Evolutionary conservation across 306 rosid genomes (phyloP).

Genomic region (Gastrolobium villosum): DNA sequence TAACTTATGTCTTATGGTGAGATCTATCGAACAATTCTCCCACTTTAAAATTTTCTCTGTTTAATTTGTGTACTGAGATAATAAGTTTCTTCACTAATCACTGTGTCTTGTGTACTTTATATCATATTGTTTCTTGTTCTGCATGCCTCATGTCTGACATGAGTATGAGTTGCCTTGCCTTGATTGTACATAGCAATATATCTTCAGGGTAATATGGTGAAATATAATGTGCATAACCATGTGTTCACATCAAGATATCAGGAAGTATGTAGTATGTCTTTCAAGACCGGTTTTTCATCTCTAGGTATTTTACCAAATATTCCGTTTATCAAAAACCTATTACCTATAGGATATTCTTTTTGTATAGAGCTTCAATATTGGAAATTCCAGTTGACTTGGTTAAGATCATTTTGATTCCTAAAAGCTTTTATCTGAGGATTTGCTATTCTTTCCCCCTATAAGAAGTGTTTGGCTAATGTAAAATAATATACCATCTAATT

Average conservation of each 20-base stretch:
- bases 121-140: slow-evolving; percentile 23
- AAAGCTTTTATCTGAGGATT: neutral
- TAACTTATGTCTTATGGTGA: slow-evolving; percentile 82
- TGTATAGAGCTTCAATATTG: slow-evolving; percentile 17
- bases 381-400: neutral
- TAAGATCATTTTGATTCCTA: slow-evolving; percentile 29
- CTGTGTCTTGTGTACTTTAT: neutral
- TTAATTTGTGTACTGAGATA: neutral
- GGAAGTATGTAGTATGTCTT: neutral
- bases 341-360: neutral
- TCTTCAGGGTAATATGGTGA: neutral
- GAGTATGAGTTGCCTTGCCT: neutral
- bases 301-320: neutral
- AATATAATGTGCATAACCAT: slow-evolving; percentile 17
- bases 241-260: slow-evolving; percentile 8
- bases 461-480: slow-evolving; percentile 16
- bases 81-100: neutral
- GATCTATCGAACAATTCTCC: slow-evolving; percentile 31
- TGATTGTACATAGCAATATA: neutral
- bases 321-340: neutral
- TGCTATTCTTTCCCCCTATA: slow-evolving; percentile 5
- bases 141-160: neutral
- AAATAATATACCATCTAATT: slow-evolving; percentile 22
- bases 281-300: neutral
- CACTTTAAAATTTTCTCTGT: neutral